Percentiles rank a stretch among this genome's conserved stretches.
phyloP scores from a whole-genome alignment of 805 yeast genomes.

The Kodamaea neixiangensis region DNA sequence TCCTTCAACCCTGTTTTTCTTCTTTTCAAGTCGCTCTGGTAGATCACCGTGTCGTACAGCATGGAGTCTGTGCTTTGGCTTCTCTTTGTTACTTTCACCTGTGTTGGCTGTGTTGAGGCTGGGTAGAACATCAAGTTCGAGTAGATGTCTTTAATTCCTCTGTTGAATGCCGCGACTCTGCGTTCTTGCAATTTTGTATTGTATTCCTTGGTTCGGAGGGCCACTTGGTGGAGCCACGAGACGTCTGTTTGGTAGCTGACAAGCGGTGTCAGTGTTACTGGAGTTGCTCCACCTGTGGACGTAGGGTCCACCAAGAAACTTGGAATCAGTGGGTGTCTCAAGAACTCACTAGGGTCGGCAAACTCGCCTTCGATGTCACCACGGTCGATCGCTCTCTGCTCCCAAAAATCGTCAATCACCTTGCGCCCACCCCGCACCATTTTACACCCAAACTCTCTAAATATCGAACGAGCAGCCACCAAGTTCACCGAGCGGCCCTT shows the following conservation, averaged over 20 bases:
- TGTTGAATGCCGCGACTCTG: slow-evolving; percentile 54
- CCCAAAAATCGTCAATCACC: slow-evolving; percentile 88
- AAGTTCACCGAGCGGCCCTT: slow-evolving; percentile 87
- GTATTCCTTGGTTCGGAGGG: slow-evolving; percentile 71
- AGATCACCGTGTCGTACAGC: slow-evolving; percentile 46
- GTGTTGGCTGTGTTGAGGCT: slow-evolving; percentile 68
- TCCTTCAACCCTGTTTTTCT: slow-evolving; percentile 65
- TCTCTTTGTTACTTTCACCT: slow-evolving; percentile 30
- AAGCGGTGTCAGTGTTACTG: slow-evolving; percentile 43
- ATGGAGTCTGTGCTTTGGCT: slow-evolving; percentile 33
- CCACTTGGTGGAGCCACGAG: slow-evolving; percentile 84
- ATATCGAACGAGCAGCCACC: slow-evolving; percentile 87
- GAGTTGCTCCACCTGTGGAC: slow-evolving; percentile 25
- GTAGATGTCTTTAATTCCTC: slow-evolving; percentile 76
- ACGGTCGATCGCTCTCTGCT: slow-evolving; percentile 53
- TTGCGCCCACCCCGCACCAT: slow-evolving; percentile 78
- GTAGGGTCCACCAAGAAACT: slow-evolving; percentile 15
- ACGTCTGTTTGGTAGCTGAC: slow-evolving; percentile 55
- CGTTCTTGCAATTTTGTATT: slow-evolving; percentile 62
- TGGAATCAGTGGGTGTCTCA: slow-evolving; percentile 20
- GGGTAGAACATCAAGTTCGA: slow-evolving; percentile 84
- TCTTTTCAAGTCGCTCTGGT: slow-evolving; percentile 47
- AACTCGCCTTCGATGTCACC: slow-evolving; percentile 72
- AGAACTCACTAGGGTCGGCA: slow-evolving; percentile 63
- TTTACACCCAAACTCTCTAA: slow-evolving; percentile 88